A percentile compares a stretch with the other conserved stretches of the same genome.
Conservation (phyloP, 1,284 basidiomycete genomes). For the Austroboletus novae-zelandiae region DNA sequence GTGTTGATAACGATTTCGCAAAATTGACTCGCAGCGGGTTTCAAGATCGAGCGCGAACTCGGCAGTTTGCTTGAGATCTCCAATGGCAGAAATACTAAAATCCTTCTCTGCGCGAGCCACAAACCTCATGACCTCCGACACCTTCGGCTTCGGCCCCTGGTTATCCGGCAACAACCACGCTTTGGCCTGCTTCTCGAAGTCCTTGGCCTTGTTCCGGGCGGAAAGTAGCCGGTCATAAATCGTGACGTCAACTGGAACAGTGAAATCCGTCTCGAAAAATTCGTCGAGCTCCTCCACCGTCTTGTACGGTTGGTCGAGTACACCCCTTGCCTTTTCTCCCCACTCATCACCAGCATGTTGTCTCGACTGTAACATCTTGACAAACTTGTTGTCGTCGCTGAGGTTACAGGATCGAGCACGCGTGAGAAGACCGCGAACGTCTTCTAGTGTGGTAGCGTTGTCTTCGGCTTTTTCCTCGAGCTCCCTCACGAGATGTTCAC, state of each 20-base stretch:
- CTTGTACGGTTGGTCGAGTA: conserved; percentile 64
- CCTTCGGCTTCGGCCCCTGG: conserved; percentile 53
- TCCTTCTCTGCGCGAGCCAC: conserved; percentile 71
- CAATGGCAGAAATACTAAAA: conserved; percentile 62
- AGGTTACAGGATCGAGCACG: conserved; percentile 71
- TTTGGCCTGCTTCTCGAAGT: conserved; percentile 74
- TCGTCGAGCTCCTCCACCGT: conserved; percentile 71
- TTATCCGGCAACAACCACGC: conserved; percentile 60
- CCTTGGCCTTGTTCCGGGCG: conserved; percentile 63
- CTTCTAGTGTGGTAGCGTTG: conserved; percentile 56
- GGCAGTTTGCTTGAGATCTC: conserved; percentile 64
- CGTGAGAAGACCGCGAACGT: conserved; percentile 62
- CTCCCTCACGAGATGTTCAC: conserved; percentile 67
- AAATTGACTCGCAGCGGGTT: conserved; percentile 66
- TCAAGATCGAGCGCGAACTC: conserved; percentile 74
- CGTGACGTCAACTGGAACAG: conserved; percentile 60
- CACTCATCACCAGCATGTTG: conserved; percentile 64
- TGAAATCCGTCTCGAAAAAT: conserved; percentile 56
- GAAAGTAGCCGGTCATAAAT: conserved; percentile 59
- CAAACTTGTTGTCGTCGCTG: conserved; percentile 55
- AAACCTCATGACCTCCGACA: conserved; percentile 64
- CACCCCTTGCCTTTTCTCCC: conserved; percentile 62
- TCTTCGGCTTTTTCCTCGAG: conserved; percentile 65
- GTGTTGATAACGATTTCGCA: conserved; percentile 58
- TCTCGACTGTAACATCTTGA: conserved; percentile 56